These are phyloP conservation scores for Pochonia chlamydosporia DNA, from an alignment of 2,329 filamentous ascomycete species.

Conservation along the genomic window DNA sequence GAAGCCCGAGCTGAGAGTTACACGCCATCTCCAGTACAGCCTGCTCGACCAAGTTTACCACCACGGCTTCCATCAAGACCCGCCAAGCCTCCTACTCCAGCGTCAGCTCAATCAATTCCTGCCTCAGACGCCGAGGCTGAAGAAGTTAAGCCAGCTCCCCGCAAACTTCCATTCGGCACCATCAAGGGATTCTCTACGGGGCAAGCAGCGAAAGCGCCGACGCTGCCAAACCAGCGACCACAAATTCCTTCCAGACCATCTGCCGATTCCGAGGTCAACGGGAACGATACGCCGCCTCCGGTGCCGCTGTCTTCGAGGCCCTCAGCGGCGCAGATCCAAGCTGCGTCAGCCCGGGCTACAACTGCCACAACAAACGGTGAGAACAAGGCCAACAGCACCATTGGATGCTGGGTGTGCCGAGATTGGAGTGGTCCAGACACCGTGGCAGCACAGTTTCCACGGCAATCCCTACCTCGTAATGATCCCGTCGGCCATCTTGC, in stretches of 20 bases:
- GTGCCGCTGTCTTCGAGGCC: conserved; percentile 48
- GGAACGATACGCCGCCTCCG: conserved; percentile 40
- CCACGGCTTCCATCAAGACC: conserved; percentile 48
- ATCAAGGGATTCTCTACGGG: conserved; percentile 18
- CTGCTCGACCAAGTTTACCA: conserved; percentile 36
- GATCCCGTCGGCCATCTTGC: conserved; percentile 71
- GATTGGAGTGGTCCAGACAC: conserved; percentile 80
- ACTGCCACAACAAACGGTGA: conserved; percentile 14
- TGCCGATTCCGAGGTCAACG: neutral
- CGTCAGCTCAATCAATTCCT: conserved; percentile 3
- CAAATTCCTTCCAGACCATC: conserved; percentile 7
- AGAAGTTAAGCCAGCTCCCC: conserved; percentile 6
- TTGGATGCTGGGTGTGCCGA: conserved; percentile 68
- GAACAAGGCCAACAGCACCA: conserved; percentile 15
- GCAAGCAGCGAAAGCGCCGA: neutral
- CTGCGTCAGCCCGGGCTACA: conserved; percentile 28
- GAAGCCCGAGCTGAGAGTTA: conserved; percentile 18
- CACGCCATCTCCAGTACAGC: conserved; percentile 12
- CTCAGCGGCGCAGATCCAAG: conserved; percentile 44
- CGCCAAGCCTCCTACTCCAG: conserved; percentile 21
- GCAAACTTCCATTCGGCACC: conserved; percentile 7
- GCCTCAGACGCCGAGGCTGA: neutral
- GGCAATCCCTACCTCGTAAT: conserved; percentile 59
- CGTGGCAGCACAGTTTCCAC: conserved; percentile 72
- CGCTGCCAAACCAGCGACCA: conserved; percentile 1